Percentiles rank a stretch among this genome's conserved stretches.
phyloP scores from a whole-genome alignment of 1,139 yeast species.

The Pichia sp. region DNA sequence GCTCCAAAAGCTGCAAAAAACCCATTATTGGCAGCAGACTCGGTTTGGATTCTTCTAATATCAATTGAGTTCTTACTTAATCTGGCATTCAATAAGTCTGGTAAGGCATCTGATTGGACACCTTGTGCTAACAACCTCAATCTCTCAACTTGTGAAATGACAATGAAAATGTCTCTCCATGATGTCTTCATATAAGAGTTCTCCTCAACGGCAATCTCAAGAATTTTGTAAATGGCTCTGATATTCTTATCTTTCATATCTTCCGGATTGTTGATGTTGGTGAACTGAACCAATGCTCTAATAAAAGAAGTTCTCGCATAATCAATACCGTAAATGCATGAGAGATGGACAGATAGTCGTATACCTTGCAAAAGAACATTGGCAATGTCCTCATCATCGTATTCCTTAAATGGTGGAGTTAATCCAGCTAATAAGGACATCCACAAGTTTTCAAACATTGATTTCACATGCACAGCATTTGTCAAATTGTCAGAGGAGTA shows the following conservation, averaged over 20 bases:
- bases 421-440: constrained; percentile 94
- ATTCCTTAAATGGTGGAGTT: constrained; percentile 88
- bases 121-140: constrained; percentile 86
- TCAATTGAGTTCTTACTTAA: constrained; percentile 54
- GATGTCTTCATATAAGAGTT: constrained; percentile 66
- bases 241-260: constrained; percentile 78
- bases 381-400: constrained; percentile 73
- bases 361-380: constrained; percentile 77
- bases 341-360: constrained; percentile 69
- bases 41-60: constrained; percentile 20
- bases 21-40: constrained; percentile 7
- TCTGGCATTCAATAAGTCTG: constrained; percentile 77
- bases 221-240: constrained; percentile 65
- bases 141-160: constrained; percentile 87
- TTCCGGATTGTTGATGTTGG: constrained; percentile 69
- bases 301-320: constrained; percentile 86
- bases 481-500: constrained; percentile 38
- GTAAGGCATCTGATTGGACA: constrained; percentile 74
- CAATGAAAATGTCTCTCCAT: constrained; percentile 79
- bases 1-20: constrained; percentile 14
- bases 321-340: constrained; percentile 78
- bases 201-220: constrained; percentile 73
- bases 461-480: constrained; percentile 73
- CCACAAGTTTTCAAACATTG: constrained; percentile 94
- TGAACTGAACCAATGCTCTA: constrained; percentile 83